A percentile compares a stretch with the other conserved stretches of the same genome.
Evolutionary conservation across 2,329 filamentous ascomycete species (phyloP).

Genomic region (Verticillium tricorpus): DNA sequence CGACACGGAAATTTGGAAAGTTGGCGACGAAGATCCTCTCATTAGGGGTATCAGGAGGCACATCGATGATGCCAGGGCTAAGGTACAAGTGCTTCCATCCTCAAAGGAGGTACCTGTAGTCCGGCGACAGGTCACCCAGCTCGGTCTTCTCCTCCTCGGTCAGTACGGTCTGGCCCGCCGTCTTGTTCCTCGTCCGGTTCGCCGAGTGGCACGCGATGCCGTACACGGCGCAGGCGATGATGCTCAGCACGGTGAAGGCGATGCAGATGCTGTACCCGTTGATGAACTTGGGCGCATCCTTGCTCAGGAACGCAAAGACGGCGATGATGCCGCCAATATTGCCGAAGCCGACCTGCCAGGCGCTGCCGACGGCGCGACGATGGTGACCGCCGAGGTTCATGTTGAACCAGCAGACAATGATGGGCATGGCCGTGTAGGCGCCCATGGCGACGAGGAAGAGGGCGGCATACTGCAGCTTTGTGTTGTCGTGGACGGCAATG

Average conservation of each 20-base stretch:
- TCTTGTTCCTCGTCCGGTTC: constrained; percentile 56
- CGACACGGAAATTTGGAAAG: too few relatives aligned
- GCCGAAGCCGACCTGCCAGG: constrained; percentile 75
- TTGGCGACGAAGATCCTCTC: background rate
- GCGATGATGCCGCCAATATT: constrained; percentile 78
- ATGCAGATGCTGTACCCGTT: constrained; percentile 76
- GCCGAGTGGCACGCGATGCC: constrained; percentile 50
- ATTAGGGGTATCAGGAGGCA: background rate
- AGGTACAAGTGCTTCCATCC: background rate
- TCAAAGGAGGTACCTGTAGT: constrained; percentile 54
- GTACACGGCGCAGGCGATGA: constrained; percentile 57
- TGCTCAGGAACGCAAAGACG: constrained; percentile 62
- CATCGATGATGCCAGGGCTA: background rate
- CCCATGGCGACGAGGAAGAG: constrained; percentile 80
- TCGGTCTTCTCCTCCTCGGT: constrained; percentile 60
- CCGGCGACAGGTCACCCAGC: constrained; percentile 54
- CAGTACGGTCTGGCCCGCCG: constrained; percentile 36
- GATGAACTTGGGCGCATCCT: constrained; percentile 64
- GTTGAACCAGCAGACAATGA: constrained; percentile 78
- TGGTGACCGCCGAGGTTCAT: constrained; percentile 75
- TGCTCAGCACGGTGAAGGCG: constrained; percentile 66
- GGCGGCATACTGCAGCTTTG: constrained; percentile 66
- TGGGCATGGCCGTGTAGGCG: constrained; percentile 82
- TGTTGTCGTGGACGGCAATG: constrained; percentile 64
- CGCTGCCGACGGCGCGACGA: constrained; percentile 64